Percentiles rank a stretch among this genome's conserved stretches.
Conservation (phyloP, 345 rosid genomes). For the Reutealis trisperma region DNA sequence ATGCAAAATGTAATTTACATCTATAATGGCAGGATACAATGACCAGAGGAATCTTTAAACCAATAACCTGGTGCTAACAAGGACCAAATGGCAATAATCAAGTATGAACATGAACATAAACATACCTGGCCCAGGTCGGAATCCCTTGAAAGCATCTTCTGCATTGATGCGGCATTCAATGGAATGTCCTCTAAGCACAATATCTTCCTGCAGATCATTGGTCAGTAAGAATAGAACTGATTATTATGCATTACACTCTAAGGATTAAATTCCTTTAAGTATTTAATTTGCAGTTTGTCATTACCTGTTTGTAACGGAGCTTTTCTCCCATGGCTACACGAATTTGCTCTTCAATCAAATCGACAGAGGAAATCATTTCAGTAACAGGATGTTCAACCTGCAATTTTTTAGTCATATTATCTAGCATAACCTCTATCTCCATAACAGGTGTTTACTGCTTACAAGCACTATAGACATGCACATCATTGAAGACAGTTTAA, state of each 20-base stretch:
- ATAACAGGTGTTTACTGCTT: background rate
- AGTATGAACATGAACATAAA: background rate
- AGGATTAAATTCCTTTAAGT: background rate
- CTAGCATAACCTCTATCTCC: constrained; percentile 10
- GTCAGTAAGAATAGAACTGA: no score
- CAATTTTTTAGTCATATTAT: constrained; percentile 8
- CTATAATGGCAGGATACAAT: no score
- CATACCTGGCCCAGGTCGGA: constrained; percentile 97
- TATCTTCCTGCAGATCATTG: constrained; percentile 63
- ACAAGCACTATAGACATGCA: constrained; percentile 5
- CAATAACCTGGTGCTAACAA: background rate
- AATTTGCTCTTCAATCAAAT: constrained; percentile 97
- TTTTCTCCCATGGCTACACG: constrained; percentile 98
- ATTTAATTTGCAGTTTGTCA: constrained; percentile 1
- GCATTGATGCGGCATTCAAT: constrained; percentile 99
- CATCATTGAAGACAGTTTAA: constrained; percentile 18
- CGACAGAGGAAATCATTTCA: constrained; percentile 96
- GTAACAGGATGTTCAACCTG: constrained; percentile 99
- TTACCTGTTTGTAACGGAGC: constrained; percentile 82
- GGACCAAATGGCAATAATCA: background rate
- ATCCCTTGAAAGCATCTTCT: constrained; percentile 95
- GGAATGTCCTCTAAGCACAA: constrained; percentile 94
- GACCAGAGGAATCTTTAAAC: background rate
- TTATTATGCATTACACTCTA: background rate
- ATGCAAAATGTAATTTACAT: background rate